Conservation (phyloP, 768 basidiomycete genomes). For the Termitomyces sp. region DNA sequence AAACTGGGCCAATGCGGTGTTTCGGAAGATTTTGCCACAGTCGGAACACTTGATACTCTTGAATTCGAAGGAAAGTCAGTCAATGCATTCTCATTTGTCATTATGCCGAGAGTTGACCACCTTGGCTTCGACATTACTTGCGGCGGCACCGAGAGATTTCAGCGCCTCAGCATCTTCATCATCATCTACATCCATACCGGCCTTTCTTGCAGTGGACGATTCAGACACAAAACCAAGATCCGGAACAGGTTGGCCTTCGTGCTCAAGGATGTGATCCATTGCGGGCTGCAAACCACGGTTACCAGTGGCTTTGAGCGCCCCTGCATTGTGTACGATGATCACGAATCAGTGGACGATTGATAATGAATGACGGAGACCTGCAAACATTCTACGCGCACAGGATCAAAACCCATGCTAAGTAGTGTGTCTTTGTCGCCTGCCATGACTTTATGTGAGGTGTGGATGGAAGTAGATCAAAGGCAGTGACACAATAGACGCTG, state of each 20-base stretch:
- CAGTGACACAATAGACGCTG: conserved; percentile 7
- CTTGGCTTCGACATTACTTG: conserved; percentile 58
- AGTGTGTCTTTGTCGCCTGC: conserved; percentile 70
- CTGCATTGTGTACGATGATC: conserved; percentile 31
- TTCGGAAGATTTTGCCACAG: conserved; percentile 83
- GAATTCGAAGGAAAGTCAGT: neutral
- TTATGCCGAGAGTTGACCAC: conserved; percentile 25
- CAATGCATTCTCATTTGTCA: neutral
- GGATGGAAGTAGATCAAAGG: neutral
- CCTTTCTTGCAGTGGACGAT: conserved; percentile 18
- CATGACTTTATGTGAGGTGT: conserved; percentile 31
- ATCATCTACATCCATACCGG: conserved; percentile 52
- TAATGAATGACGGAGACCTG: conserved; percentile 3
- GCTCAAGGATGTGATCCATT: conserved; percentile 84
- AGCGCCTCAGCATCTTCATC: conserved; percentile 71
- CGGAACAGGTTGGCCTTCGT: conserved; percentile 74
- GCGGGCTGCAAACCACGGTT: conserved; percentile 85
- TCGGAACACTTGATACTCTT: conserved; percentile 81
- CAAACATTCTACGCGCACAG: conserved; percentile 81
- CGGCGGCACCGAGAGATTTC: conserved; percentile 39
- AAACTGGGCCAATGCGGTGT: conserved; percentile 83
- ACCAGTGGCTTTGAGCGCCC: conserved; percentile 84
- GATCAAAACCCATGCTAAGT: conserved; percentile 83
- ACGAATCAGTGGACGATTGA: conserved; percentile 6
- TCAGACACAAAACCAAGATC: conserved; percentile 43